Conservation (phyloP, 768 basidiomycete species). For the Tulasnella sp. region DNA sequence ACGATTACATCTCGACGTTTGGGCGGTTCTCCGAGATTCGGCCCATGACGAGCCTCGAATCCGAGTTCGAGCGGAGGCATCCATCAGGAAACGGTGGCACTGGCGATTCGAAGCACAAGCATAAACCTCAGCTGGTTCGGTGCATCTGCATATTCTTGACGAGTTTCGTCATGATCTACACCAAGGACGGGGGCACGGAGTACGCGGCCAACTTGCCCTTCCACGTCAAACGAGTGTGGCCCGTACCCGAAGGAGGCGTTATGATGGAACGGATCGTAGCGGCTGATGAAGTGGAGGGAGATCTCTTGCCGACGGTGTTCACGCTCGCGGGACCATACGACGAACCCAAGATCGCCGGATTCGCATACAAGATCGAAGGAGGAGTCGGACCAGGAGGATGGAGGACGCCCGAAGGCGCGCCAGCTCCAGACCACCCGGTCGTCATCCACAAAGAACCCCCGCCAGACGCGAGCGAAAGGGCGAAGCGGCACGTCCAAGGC, state of each 20-base stretch:
- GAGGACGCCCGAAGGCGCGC: not conserved
- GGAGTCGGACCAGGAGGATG: not conserved
- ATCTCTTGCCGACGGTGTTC: slow-evolving; percentile 80
- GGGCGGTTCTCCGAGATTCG: slow-evolving; percentile 52
- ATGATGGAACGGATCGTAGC: slow-evolving; percentile 77
- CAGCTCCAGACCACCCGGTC: not conserved
- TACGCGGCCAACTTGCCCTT: slow-evolving; percentile 82
- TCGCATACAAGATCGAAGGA: slow-evolving; percentile 48
- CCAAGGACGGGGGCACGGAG: slow-evolving; percentile 65
- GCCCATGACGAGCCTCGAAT: slow-evolving; percentile 37
- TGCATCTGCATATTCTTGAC: slow-evolving; percentile 80
- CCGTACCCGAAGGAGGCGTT: slow-evolving; percentile 75
- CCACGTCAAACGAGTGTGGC: slow-evolving; percentile 77
- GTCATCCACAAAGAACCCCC: slow-evolving; percentile 16
- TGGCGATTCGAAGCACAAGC: slow-evolving; percentile 38
- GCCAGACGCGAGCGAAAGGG: not conserved
- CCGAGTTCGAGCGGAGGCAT: slow-evolving; percentile 49
- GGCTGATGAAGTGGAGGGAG: slow-evolving; percentile 63
- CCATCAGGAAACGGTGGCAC: slow-evolving; percentile 43
- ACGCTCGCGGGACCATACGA: slow-evolving; percentile 75
- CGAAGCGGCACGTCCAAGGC: not conserved
- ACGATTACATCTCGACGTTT: slow-evolving; percentile 52
- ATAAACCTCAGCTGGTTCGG: slow-evolving; percentile 40
- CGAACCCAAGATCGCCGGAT: slow-evolving; percentile 71
- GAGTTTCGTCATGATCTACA: slow-evolving; percentile 70